Conservation (phyloP, 225 moss, liverwort and hornwort species). For the Pseudoscleropodium purum region DNA sequence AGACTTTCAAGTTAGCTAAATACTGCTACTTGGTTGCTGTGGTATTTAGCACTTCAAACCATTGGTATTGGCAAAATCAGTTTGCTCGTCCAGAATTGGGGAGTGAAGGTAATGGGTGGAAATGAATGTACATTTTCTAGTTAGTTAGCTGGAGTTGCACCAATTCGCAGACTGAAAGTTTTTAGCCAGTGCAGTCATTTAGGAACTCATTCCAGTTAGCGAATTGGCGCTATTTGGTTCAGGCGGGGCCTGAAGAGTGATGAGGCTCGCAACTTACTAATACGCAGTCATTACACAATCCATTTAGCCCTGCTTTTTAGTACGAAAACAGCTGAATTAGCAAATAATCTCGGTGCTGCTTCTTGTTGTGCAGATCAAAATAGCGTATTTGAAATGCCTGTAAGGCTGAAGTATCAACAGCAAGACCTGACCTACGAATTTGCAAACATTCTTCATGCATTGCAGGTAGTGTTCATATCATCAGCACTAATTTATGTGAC, state of each 20-base stretch:
- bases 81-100: background rate
- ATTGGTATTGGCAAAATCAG: background rate
- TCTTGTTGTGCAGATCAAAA: constrained; percentile 12
- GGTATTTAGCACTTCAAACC: background rate
- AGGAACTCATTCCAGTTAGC: background rate
- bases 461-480: constrained; percentile 36
- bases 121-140: background rate
- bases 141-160: too few species aligned
- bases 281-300: background rate
- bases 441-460: constrained; percentile 47
- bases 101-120: background rate
- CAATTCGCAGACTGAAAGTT: background rate
- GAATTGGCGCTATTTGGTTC: background rate
- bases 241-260: background rate
- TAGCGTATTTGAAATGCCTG: constrained; percentile 25
- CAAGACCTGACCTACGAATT: constrained; percentile 30
- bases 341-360: background rate
- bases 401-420: constrained; percentile 21
- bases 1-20: background rate
- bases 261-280: background rate
- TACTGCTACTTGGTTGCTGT: background rate
- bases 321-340: background rate
- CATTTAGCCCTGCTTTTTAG: background rate
- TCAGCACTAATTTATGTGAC: background rate
- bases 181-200: background rate